These are phyloP conservation scores for Zymoseptoria ardabiliae DNA, from an alignment of 2,329 filamentous ascomycete species.

Conservation along the genomic window DNA sequence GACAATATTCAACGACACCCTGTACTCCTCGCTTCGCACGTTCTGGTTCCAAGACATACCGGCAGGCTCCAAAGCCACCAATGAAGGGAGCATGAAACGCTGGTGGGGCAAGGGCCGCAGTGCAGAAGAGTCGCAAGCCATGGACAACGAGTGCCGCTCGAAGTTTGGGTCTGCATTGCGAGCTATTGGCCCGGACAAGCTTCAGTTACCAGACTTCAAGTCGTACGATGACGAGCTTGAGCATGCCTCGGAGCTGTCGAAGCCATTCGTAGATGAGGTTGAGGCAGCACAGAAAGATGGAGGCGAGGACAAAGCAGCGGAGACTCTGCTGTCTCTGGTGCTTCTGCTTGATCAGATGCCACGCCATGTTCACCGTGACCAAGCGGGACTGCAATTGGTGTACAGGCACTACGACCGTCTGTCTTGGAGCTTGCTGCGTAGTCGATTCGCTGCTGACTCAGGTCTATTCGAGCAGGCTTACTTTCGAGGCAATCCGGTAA, in stretches of 20 bases:
- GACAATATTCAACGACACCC: slow-evolving; percentile 32
- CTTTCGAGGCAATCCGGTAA: slow-evolving; percentile 19
- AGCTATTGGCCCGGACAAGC: slow-evolving; percentile 31
- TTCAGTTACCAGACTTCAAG: slow-evolving; percentile 24
- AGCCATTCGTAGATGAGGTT: slow-evolving; percentile 34
- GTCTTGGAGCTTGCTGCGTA: slow-evolving; percentile 34
- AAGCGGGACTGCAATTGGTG: slow-evolving; percentile 36
- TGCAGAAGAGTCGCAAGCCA: slow-evolving; percentile 28
- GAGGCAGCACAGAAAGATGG: slow-evolving; percentile 18
- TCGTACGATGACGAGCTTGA: slow-evolving; percentile 21
- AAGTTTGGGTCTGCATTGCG: slow-evolving; percentile 32
- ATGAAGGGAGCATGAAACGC: slow-evolving; percentile 22
- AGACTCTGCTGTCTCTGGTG: slow-evolving; percentile 43
- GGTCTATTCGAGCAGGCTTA: slow-evolving; percentile 6
- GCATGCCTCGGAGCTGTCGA: slow-evolving; percentile 20
- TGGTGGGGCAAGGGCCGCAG: slow-evolving; percentile 33
- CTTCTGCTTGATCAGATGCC: slow-evolving; percentile 58
- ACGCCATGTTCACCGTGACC: slow-evolving; percentile 53
- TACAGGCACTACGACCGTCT: slow-evolving; percentile 53
- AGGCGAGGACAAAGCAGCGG: slow-evolving; percentile 22
- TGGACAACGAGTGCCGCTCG: slow-evolving; percentile 32
- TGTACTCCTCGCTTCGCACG: slow-evolving; percentile 32
- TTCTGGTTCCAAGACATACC: slow-evolving; percentile 36
- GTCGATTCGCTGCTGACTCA: slow-evolving; percentile 7
- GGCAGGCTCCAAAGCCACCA: slow-evolving; percentile 20